Percentiles rank a stretch among this genome's conserved stretches.
These are phyloP conservation scores for Sindora glabra DNA, from an alignment of 306 rosid genomes.

Conservation along the genomic window DNA sequence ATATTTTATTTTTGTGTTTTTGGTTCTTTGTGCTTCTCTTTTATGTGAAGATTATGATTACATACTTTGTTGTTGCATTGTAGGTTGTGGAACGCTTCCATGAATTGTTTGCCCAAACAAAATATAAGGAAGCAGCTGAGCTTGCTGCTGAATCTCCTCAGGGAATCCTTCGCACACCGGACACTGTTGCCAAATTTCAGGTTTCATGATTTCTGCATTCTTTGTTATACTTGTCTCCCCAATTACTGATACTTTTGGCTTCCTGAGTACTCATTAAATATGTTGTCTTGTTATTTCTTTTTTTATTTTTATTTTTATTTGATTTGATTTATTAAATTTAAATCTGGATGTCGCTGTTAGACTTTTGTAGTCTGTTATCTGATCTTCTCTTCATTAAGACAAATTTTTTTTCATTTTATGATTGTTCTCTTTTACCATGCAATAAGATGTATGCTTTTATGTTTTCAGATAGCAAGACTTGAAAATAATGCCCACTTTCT, in stretches of 20 bases:
- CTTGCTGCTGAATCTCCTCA: constrained; percentile 99
- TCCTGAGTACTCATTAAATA: no score
- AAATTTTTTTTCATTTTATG: not conserved
- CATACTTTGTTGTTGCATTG: constrained; percentile 17
- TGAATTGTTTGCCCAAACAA: constrained; percentile 97
- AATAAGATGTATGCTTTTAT: constrained; percentile 6
- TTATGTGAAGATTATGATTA: constrained; percentile 10
- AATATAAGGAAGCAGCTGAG: constrained; percentile 99
- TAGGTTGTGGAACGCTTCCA: constrained; percentile 99
- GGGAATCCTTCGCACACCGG: constrained; percentile 96
- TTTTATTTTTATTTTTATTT: no score
- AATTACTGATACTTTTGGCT: no score
- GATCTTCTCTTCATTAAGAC: no score
- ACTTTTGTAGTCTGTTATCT: no score
- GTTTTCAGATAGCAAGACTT: no score
- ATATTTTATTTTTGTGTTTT: not conserved
- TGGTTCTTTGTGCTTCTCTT: not conserved
- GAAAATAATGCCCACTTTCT: no score
- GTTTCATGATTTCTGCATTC: constrained; percentile 29
- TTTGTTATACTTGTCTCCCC: not conserved
- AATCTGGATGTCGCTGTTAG: not conserved
- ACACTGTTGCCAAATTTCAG: constrained; percentile 99
- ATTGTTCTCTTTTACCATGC: not conserved
- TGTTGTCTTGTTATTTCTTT: no score
- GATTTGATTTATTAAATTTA: no score